A percentile compares a stretch with the other conserved stretches of the same genome.
Conservation (phyloP, 169 alveolate genomes). For the Plasmodium blacklocki region DNA sequence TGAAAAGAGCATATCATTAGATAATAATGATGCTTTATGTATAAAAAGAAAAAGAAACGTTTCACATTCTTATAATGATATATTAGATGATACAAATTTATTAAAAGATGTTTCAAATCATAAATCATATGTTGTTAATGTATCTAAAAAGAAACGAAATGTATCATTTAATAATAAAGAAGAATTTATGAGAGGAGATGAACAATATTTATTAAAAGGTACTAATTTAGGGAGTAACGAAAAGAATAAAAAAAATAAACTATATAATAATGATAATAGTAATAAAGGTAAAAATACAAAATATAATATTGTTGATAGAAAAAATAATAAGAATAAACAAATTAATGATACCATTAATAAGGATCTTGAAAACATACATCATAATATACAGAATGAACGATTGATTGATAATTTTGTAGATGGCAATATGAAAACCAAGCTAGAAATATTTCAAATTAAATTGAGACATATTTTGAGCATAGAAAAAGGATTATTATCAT, state of each 20-base stretch:
- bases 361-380: neutral
- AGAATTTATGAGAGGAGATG: too few species aligned
- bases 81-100: conserved; percentile 15
- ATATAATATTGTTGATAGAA: neutral
- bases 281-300: neutral
- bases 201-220: neutral
- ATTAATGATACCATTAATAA: neutral
- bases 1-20: neutral
- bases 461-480: conserved; percentile 12
- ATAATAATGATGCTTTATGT: neutral
- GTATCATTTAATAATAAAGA: too few species aligned
- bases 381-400: neutral
- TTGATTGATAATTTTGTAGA: neutral
- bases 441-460: conserved; percentile 15
- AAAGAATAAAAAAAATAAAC: neutral
- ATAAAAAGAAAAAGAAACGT: conserved; percentile 36
- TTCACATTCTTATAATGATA: conserved; percentile 1
- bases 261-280: neutral
- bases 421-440: neutral
- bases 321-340: neutral
- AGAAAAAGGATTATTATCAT: conserved; percentile 21
- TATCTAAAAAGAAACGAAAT: too few species aligned
- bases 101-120: conserved; percentile 21
- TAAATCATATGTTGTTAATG: neutral
- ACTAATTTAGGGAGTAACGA: neutral